Conservation (phyloP, 106 monocot genomes). For the Dendrobium officinale region DNA sequence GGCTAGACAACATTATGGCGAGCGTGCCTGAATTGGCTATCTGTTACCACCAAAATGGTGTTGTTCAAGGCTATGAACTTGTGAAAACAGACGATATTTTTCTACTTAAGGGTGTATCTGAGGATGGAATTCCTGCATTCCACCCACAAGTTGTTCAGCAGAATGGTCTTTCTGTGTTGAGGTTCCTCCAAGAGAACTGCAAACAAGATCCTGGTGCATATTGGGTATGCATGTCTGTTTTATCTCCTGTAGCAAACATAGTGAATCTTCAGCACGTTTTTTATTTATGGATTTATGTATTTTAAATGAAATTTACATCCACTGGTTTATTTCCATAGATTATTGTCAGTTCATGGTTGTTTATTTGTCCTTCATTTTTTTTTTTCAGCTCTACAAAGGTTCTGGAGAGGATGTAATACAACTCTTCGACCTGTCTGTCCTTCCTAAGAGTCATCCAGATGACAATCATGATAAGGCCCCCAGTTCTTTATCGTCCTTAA, state of each 20-base stretch:
- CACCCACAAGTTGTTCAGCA: constrained; percentile 98
- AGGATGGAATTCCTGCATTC: constrained; percentile 94
- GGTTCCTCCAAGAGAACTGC: constrained; percentile 92
- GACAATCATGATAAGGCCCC: constrained; percentile 41
- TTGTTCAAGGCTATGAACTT: constrained; percentile 98
- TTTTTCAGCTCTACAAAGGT: constrained; percentile 73
- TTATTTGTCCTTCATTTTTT: not conserved
- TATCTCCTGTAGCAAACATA: not conserved
- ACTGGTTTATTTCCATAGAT: not conserved
- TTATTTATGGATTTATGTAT: not conserved
- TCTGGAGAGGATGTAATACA: constrained; percentile 94
- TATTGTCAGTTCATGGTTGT: not conserved
- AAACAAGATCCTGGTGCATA: constrained; percentile 99
- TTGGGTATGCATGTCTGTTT: constrained; percentile 51
- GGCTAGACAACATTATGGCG: constrained; percentile 98
- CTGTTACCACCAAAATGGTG: constrained; percentile 92
- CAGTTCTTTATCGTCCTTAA: constrained; percentile 50
- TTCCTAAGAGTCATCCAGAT: constrained; percentile 53
- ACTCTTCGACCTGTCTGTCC: constrained; percentile 80
- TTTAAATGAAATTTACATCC: not conserved
- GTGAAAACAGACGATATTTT: constrained; percentile 95
- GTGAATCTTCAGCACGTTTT: not conserved
- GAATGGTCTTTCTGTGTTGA: constrained; percentile 88
- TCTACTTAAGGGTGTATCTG: constrained; percentile 87
- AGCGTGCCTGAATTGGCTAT: constrained; percentile 94